Percentiles rank a stretch among this genome's conserved stretches.
Conservation (phyloP, 371 early-diverging fungal genomes). For the Dinochytrium kinnereticum region DNA sequence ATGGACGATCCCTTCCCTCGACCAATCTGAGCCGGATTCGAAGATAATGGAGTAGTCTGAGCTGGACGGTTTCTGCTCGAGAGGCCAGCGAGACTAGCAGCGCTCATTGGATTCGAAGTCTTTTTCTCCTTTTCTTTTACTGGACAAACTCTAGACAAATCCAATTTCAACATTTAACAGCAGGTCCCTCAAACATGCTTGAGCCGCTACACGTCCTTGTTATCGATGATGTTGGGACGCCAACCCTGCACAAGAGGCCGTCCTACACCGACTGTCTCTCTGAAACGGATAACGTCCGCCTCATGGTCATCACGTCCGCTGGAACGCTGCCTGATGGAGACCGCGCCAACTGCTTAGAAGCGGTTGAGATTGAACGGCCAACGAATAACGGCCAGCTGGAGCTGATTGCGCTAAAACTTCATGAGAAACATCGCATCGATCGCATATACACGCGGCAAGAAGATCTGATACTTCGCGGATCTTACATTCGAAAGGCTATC, state of each 20-base stretch:
- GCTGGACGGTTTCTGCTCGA: too few relatives aligned
- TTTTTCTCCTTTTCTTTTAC: not conserved
- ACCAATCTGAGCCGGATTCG: conserved; percentile 15
- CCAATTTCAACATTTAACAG: not conserved
- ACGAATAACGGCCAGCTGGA: conserved; percentile 31
- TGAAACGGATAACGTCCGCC: not conserved
- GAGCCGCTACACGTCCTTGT: conserved; percentile 9
- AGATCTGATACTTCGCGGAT: conserved; percentile 47
- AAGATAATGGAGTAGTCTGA: too few relatives aligned
- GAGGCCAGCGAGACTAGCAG: not conserved
- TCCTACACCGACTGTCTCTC: conserved; percentile 14
- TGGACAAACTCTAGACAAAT: conserved; percentile 2
- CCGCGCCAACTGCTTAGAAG: not conserved
- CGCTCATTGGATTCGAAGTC: not conserved
- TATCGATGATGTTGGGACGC: conserved; percentile 9
- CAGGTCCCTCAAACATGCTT: not conserved
- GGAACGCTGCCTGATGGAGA: not conserved
- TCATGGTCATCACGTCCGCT: not conserved
- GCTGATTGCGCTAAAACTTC: conserved; percentile 28
- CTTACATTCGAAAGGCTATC: conserved; percentile 40
- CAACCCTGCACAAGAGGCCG: conserved; percentile 3
- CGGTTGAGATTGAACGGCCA: conserved; percentile 1
- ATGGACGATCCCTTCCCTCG: conserved; percentile 55
- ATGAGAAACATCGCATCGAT: conserved; percentile 38
- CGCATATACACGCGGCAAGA: conserved; percentile 50